These are phyloP conservation scores for Debaryomyces subglobosus DNA, from an alignment of 1,139 yeast species.

Conservation along the genomic window DNA sequence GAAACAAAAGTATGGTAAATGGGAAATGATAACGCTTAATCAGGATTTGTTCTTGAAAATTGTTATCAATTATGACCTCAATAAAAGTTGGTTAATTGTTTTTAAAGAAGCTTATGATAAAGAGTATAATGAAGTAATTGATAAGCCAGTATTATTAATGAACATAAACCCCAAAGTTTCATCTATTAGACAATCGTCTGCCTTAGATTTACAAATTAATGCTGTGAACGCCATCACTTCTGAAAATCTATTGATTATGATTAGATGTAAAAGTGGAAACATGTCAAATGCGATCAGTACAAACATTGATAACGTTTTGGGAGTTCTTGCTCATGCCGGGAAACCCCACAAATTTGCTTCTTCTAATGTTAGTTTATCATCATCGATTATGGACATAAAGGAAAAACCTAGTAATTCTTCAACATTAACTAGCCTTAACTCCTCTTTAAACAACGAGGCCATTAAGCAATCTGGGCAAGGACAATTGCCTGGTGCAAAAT, in stretches of 20 bases:
- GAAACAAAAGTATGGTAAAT: constrained; percentile 47
- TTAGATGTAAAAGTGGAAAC: constrained; percentile 37
- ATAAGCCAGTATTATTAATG: constrained; percentile 41
- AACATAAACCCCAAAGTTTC: constrained; percentile 28
- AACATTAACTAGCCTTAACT: constrained; percentile 38
- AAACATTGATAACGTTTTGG: constrained; percentile 33
- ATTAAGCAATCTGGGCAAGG: neutral
- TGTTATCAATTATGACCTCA: constrained; percentile 37
- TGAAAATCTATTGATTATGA: constrained; percentile 33
- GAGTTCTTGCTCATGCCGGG: constrained; percentile 21
- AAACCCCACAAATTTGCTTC: constrained; percentile 21
- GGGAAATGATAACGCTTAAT: constrained; percentile 48
- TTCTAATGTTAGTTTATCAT: constrained; percentile 38
- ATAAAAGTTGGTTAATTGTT: constrained; percentile 42
- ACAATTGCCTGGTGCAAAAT: constrained; percentile 2
- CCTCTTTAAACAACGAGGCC: constrained; percentile 13
- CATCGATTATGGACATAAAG: constrained; percentile 38
- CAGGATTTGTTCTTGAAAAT: constrained; percentile 42
- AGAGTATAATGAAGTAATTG: constrained; percentile 33
- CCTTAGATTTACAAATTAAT: constrained; percentile 44
- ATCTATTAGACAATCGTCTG: constrained; percentile 38
- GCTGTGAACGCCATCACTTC: constrained; percentile 35
- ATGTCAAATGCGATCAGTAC: constrained; percentile 29
- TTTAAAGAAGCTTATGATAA: constrained; percentile 46
- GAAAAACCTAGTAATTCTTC: constrained; percentile 34